Evolutionary conservation across 352 stramenopile species (phyloP), one percentile per base, ranked within the genome.

Genomic region (Phytophthora boehmeriae): DNA sequence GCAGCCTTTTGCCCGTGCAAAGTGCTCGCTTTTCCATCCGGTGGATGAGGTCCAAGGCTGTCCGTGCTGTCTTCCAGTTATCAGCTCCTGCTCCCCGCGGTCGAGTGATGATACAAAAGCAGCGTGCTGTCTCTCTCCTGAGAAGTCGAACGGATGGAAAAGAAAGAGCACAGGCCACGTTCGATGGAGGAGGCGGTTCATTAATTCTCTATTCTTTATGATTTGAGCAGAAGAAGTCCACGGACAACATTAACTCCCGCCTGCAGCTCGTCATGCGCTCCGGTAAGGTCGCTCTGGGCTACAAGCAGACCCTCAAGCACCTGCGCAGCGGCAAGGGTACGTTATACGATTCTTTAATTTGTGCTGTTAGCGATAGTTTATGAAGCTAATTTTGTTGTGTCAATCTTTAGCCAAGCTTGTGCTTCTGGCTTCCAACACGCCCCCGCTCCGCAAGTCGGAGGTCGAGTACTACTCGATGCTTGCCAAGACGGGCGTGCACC

Each of bases 381-480:
- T 1, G 23, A 49, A 16, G 11, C n/a, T 34, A 32, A 53, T 39
- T 22, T 8, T 8, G 3, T 22, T 14, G 6, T 30, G 17, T n/a
- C 55, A 4, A 28, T n/a, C 10, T 45, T 43, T 60, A 86, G 91
- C 97, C 54, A 99, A 99, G 89, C 86, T 99, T 58, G 86, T 99
- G 36, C 86, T 99, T 55, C 95, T 99, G 70, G 86, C 96, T 38
- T 97, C 87, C 68, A 99, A 99, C 92, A 99, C 94, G 73, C 97
- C 97, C 42, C 95, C 97, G 39, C 86, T 99, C 51, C 89, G 97
- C 75, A 99, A 99, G 92, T 99, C 96, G 35, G 97, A 99, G 81
- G 87, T 99, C 73, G 97, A 99, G 85, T 99, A 99, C 92, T 98
- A 99, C 85, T 98, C 97, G 64, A 99, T 99, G 97, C 91, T 99